These are phyloP conservation scores for Penicillium sp. DNA, from an alignment of 2,329 filamentous ascomycete genomes.

Conservation along the genomic window DNA sequence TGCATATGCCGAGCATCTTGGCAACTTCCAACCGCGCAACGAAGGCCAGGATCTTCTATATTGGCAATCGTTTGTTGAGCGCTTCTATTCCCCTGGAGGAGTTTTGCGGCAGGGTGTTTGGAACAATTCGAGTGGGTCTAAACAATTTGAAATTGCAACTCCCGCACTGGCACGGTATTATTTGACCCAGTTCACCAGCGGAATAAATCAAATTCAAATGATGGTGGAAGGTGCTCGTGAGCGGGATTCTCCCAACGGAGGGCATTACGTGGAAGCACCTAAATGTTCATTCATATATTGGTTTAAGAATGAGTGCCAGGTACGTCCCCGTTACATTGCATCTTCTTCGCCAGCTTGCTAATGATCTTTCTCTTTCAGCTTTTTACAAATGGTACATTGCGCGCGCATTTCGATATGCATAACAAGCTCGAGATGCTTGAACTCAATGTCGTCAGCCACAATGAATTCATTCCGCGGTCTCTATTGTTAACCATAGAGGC, in stretches of 20 bases:
- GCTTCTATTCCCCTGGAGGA: constrained; percentile 76
- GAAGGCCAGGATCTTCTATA: constrained; percentile 67
- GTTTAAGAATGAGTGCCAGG: constrained; percentile 80
- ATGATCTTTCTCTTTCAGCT: constrained; percentile 52
- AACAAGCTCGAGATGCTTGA: constrained; percentile 84
- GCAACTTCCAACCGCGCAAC: constrained; percentile 57
- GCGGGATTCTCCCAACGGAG: constrained; percentile 58
- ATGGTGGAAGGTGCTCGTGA: constrained; percentile 70
- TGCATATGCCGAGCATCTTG: constrained; percentile 57
- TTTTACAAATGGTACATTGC: constrained; percentile 72
- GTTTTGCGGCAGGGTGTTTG: constrained; percentile 72
- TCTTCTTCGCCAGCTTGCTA: not conserved
- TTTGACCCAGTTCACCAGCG: constrained; percentile 82
- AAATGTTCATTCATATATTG: constrained; percentile 84
- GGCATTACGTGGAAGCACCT: constrained; percentile 71
- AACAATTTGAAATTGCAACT: constrained; percentile 82
- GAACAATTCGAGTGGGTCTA: constrained; percentile 58
- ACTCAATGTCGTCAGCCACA: constrained; percentile 71
- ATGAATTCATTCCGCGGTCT: constrained; percentile 77
- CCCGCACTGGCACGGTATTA: constrained; percentile 86
- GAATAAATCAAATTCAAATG: constrained; percentile 81
- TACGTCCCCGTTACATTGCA: constrained; percentile 48
- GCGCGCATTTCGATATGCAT: constrained; percentile 73
- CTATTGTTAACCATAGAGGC: constrained; percentile 52
- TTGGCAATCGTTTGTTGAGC: constrained; percentile 76